Evolutionary conservation across 176 grass and related monocot genomes (phyloP).

Genomic region (Guadua angustifolia): DNA sequence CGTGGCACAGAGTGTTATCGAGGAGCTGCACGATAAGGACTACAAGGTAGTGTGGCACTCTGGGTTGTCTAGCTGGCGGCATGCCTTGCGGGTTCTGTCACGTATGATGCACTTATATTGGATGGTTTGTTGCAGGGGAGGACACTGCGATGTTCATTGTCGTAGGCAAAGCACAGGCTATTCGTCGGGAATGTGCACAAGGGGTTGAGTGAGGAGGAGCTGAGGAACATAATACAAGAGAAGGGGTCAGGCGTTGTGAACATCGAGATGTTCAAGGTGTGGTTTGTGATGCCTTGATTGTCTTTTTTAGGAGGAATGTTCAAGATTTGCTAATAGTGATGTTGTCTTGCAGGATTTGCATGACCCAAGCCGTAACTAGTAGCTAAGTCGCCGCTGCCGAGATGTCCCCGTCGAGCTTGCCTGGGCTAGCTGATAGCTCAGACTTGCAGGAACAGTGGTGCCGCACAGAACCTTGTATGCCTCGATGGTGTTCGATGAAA

Average conservation of each 20-base stretch:
- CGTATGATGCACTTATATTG: no score
- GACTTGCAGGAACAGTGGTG: background rate
- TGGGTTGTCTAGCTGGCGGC: background rate
- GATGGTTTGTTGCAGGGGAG: constrained; percentile 66
- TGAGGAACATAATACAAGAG: constrained; percentile 77
- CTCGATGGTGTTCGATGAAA: background rate
- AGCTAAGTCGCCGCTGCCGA: background rate
- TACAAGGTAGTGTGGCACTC: constrained; percentile 62
- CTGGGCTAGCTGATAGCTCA: background rate
- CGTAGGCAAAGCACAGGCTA: constrained; percentile 89
- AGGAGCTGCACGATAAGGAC: constrained; percentile 85
- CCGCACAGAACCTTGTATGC: background rate
- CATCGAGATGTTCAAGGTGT: constrained; percentile 96
- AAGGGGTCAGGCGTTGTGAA: constrained; percentile 84
- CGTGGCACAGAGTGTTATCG: constrained; percentile 64
- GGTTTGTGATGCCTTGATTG: constrained; percentile 1
- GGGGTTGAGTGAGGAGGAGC: constrained; percentile 85
- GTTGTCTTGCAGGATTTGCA: constrained; percentile 74
- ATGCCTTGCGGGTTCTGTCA: background rate
- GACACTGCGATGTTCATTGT: constrained; percentile 84
- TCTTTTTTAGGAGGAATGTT: background rate
- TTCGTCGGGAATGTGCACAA: constrained; percentile 98
- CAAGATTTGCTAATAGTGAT: constrained; percentile 18
- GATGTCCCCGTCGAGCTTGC: background rate
- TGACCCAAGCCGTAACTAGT: constrained; percentile 53